Evolutionary conservation across 495 filamentous ascomycete species (phyloP).

Genomic region (Xylaria venustula): DNA sequence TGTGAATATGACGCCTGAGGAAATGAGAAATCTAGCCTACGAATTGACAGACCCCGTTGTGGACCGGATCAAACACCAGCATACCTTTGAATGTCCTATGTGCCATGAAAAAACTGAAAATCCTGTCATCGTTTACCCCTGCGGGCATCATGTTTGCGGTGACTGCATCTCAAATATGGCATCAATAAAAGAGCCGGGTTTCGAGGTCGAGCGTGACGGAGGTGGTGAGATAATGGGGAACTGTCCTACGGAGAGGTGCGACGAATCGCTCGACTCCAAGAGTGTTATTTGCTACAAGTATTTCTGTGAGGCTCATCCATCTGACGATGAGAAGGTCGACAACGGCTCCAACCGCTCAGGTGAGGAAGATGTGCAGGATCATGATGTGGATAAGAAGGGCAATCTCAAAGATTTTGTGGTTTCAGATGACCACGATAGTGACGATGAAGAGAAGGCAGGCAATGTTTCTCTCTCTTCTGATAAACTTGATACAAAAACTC

Average conservation of each 20-base stretch:
- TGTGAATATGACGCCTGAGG: conserved; percentile 46
- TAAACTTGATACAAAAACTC: background rate
- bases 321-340: conserved; percentile 31
- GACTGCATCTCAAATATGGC: conserved; percentile 77
- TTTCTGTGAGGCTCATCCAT: conserved; percentile 75
- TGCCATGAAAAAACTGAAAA: conserved; percentile 77
- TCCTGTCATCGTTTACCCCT: conserved; percentile 78
- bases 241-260: conserved; percentile 69
- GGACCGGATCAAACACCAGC: conserved; percentile 59
- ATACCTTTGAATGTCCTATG: conserved; percentile 68
- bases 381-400: conserved; percentile 39
- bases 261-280: conserved; percentile 58
- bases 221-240: conserved; percentile 11
- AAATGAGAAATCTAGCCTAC: conserved; percentile 65
- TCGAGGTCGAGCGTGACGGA: conserved; percentile 48
- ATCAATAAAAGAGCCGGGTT: conserved; percentile 60
- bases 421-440: conserved; percentile 42
- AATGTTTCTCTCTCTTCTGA: background rate
- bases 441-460: conserved; percentile 22
- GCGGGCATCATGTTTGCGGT: conserved; percentile 78
- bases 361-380: conserved; percentile 36
- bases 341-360: conserved; percentile 34
- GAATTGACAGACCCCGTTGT: conserved; percentile 62
- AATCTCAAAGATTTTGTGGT: conserved; percentile 61
- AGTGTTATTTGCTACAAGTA: conserved; percentile 70